Evolutionary conservation across 1,284 basidiomycete species (phyloP).

Genomic region (Trichosporon coremiiforme): DNA sequence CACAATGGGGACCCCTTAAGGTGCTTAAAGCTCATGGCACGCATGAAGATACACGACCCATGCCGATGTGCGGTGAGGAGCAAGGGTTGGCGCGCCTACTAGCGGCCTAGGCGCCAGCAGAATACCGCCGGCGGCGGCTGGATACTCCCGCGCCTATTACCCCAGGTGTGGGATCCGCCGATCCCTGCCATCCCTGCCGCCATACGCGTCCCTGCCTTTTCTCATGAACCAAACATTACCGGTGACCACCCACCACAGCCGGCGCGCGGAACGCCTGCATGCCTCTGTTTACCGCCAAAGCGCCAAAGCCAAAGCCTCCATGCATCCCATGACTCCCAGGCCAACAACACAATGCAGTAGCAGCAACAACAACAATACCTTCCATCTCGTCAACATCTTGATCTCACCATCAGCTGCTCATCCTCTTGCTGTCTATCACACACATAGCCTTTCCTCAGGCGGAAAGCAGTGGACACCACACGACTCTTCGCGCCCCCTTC

Average conservation of each 20-base stretch:
- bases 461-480: background rate
- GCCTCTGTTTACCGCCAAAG: slow-evolving; percentile 3
- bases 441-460: background rate
- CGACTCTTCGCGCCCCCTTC: background rate
- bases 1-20: slow-evolving; percentile 7
- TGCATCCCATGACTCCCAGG: background rate
- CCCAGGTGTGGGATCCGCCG: background rate
- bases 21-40: background rate
- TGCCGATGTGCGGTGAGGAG: background rate
- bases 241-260: slow-evolving; percentile 2
- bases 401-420: background rate
- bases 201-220: background rate
- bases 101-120: background rate
- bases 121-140: background rate
- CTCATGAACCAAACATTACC: slow-evolving; percentile 17
- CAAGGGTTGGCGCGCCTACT: background rate
- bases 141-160: background rate
- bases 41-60: background rate
- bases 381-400: background rate
- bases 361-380: background rate
- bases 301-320: background rate
- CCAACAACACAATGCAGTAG: slow-evolving; percentile 3
- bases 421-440: background rate
- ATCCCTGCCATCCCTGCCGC: background rate
- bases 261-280: background rate